These are phyloP conservation scores for Apiospora rasikravindrae DNA, from an alignment of 2,329 filamentous ascomycete genomes.

Conservation along the genomic window DNA sequence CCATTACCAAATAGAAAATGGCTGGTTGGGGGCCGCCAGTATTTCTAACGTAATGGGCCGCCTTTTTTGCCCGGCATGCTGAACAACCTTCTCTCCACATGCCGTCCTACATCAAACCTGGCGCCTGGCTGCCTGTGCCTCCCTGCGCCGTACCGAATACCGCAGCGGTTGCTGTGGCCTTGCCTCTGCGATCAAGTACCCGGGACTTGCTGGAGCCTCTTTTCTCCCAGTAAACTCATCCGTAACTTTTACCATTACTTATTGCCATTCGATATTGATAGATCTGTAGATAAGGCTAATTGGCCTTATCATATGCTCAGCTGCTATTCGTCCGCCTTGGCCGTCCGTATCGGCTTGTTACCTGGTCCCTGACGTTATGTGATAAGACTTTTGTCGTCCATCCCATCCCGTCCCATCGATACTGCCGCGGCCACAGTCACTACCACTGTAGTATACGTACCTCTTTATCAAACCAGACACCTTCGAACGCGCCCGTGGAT, in stretches of 20 bases:
- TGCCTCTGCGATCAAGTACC: neutral
- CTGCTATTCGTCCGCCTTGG: conserved; percentile 11
- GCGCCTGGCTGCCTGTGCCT: neutral
- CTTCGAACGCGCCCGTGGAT: neutral
- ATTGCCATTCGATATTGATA: conserved; percentile 17
- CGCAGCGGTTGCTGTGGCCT: neutral
- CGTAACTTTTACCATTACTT: conserved; percentile 21
- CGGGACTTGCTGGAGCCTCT: conserved; percentile 15
- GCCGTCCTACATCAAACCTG: too few species aligned
- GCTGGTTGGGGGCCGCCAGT: neutral
- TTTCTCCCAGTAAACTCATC: neutral
- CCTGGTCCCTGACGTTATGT: conserved; percentile 19
- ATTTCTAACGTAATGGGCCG: conserved; percentile 18
- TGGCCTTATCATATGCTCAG: conserved; percentile 7
- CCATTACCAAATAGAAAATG: conserved; percentile 17
- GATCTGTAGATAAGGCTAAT: conserved; percentile 18
- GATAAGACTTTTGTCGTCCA: conserved; percentile 14
- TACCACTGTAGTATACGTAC: too few species aligned
- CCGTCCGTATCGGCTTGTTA: conserved; percentile 10
- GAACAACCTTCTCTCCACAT: conserved; percentile 18
- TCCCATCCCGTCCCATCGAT: too few species aligned
- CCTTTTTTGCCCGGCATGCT: neutral
- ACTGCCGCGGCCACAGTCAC: too few species aligned
- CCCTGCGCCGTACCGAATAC: neutral
- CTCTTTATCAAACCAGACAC: too few species aligned